phyloP scores from a whole-genome alignment of 2,329 filamentous ascomycete species.

The Colletotrichum endophyticum region DNA sequence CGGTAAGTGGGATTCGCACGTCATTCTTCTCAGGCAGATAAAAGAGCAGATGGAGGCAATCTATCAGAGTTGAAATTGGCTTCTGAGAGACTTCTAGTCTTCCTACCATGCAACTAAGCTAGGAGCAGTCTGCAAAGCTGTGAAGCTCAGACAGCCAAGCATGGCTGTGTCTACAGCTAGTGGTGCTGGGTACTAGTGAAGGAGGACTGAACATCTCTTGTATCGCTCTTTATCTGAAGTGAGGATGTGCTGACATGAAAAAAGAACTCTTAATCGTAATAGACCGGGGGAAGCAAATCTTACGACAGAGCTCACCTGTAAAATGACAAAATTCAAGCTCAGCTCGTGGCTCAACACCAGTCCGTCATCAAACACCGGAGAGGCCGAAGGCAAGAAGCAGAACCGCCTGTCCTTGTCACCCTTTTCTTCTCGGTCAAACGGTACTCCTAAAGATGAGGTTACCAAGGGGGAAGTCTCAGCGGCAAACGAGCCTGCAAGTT shows the following conservation, averaged over 20 bases:
- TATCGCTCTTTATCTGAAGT: not conserved
- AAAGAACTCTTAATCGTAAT: not conserved
- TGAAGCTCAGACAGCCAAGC: not conserved
- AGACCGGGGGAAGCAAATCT: not conserved
- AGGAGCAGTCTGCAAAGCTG: not conserved
- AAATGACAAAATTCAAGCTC: slow-evolving; percentile 37
- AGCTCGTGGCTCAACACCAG: slow-evolving; percentile 38
- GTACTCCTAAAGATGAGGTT: not conserved
- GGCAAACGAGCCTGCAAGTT: not conserved
- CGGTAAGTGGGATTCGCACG: not conserved
- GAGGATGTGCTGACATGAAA: not conserved
- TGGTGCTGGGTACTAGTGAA: not conserved
- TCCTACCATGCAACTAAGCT: not conserved
- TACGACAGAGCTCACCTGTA: not conserved
- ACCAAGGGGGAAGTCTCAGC: not conserved
- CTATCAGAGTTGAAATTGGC: not conserved
- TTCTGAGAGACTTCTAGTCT: not conserved
- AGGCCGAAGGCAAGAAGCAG: slow-evolving; percentile 35
- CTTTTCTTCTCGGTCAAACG: slow-evolving; percentile 21
- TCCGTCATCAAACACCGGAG: slow-evolving; percentile 21
- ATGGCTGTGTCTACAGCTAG: not conserved
- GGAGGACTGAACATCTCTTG: not conserved
- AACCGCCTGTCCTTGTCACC: slow-evolving; percentile 37
- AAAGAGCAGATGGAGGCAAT: not conserved
- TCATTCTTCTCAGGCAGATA: not conserved